Evolutionary conservation across 106 monocot species (phyloP).

Genomic region (Hemerocallis citrina): DNA sequence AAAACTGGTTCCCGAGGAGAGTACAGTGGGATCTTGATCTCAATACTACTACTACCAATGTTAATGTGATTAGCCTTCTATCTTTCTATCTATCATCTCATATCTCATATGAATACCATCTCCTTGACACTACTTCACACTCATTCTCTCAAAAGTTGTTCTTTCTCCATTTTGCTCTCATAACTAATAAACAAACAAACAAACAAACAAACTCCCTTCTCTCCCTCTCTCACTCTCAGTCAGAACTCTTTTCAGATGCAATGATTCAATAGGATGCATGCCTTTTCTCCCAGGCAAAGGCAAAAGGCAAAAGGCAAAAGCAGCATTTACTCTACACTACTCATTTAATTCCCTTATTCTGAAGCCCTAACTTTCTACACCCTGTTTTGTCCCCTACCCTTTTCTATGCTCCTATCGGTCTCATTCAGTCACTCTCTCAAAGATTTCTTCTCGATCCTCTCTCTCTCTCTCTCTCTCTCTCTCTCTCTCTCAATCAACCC

Average conservation of each 20-base stretch:
- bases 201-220: background rate
- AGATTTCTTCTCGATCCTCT: conserved; percentile 71
- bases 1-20: conserved; percentile 15
- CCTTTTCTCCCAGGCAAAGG: conserved; percentile 35
- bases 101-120: no score
- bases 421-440: conserved; percentile 85
- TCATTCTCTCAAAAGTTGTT: conserved; percentile 4
- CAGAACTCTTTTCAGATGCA: conserved; percentile 16
- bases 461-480: conserved; percentile 11
- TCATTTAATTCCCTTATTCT: no score
- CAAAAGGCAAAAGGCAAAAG: no score
- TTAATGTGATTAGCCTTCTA: background rate
- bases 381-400: conserved; percentile 54
- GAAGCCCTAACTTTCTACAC: conserved; percentile 48
- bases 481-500: background rate
- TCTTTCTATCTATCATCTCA: background rate
- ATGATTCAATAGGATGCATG: conserved; percentile 47
- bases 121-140: no score
- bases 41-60: background rate
- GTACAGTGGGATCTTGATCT: conserved; percentile 2
- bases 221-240: background rate
- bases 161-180: background rate
- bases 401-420: conserved; percentile 49
- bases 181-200: no score
- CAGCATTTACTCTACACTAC: no score